Conservation (phyloP, 176 grass and related monocot species). For the Musa schizocarpa region DNA sequence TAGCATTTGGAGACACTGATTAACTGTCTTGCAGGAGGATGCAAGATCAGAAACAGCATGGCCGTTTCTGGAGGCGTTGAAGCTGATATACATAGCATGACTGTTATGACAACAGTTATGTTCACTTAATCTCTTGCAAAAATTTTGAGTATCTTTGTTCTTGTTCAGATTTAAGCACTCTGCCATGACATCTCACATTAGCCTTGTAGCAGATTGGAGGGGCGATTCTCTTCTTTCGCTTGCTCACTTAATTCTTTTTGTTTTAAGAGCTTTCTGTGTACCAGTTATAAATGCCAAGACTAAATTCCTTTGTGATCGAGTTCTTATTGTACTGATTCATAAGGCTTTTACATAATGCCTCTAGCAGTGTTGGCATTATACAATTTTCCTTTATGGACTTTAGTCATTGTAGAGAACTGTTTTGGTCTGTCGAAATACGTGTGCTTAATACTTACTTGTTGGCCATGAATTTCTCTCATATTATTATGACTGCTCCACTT, state of each 20-base stretch:
- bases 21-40: constrained; percentile 27
- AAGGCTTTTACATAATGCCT: background rate
- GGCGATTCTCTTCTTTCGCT: background rate
- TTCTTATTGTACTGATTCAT: background rate
- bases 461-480: background rate
- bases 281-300: background rate
- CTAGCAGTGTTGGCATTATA: background rate
- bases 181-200: background rate
- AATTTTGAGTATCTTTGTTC: background rate
- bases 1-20: background rate
- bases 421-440: background rate
- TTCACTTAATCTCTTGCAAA: background rate
- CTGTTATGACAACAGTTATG: background rate
- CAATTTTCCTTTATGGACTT: background rate
- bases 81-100: background rate
- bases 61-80: constrained; percentile 38
- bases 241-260: background rate
- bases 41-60: constrained; percentile 32
- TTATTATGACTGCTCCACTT: background rate
- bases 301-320: background rate
- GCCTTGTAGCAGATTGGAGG: background rate
- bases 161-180: background rate
- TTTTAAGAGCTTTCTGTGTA: background rate
- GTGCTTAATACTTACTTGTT: background rate
- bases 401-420: background rate